phyloP scores from a whole-genome alignment of 1,284 basidiomycete genomes.

The Mycena sp. region DNA sequence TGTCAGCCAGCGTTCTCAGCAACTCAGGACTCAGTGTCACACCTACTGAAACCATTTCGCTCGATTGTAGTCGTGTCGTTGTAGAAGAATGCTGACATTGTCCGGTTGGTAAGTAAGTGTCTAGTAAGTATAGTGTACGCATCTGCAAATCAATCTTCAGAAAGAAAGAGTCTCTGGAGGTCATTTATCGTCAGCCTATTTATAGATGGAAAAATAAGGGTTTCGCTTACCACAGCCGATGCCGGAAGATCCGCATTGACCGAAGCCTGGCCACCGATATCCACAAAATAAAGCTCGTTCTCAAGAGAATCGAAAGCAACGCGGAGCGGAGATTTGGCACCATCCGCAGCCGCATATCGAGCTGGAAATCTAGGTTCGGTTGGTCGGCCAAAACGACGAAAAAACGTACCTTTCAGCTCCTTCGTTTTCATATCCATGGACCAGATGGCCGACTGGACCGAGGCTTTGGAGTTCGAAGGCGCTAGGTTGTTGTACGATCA shows the following conservation, averaged over 20 bases:
- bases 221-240: conserved; percentile 8
- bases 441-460: conserved; percentile 8
- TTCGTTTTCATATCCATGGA: conserved; percentile 10
- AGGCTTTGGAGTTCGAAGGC: neutral
- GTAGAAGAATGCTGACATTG: too few relatives aligned
- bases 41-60: too few relatives aligned
- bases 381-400: neutral
- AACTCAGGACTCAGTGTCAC: too few relatives aligned
- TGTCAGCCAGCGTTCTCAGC: too few relatives aligned
- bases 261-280: neutral
- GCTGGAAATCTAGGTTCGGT: neutral
- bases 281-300: conserved; percentile 14
- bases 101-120: too few relatives aligned
- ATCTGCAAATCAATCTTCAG: conserved; percentile 11
- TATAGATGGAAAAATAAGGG: neutral
- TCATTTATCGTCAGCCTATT: neutral
- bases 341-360: conserved; percentile 9
- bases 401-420: conserved; percentile 12
- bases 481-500: neutral
- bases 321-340: neutral
- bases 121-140: too few relatives aligned
- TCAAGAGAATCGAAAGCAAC: conserved; percentile 3
- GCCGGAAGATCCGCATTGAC: neutral
- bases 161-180: conserved; percentile 12
- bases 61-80: too few relatives aligned